These are phyloP conservation scores for Sordariomycetes sp. DNA, from an alignment of 2,329 filamentous ascomycete species.

Conservation along the genomic window DNA sequence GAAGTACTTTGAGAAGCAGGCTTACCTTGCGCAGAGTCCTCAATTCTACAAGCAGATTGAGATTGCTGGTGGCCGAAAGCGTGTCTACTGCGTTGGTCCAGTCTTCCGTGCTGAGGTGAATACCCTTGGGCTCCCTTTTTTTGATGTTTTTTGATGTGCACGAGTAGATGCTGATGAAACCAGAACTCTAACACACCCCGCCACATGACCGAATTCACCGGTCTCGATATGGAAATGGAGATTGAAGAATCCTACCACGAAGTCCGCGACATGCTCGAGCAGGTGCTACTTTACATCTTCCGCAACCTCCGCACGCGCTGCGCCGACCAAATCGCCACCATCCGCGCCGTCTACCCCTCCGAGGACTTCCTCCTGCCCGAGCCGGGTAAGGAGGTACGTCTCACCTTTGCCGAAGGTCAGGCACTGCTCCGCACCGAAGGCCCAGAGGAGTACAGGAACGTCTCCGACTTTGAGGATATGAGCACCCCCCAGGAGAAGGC, in stretches of 20 bases:
- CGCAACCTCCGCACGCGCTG: constrained; percentile 60
- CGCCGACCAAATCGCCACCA: constrained; percentile 60
- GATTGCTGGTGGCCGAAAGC: constrained; percentile 69
- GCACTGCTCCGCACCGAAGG: constrained; percentile 69
- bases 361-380: constrained; percentile 70
- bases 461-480: constrained; percentile 71
- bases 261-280: constrained; percentile 63
- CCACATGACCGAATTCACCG: constrained; percentile 51
- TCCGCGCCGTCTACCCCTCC: constrained; percentile 67
- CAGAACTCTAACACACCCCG: constrained; percentile 2
- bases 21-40: constrained; percentile 70
- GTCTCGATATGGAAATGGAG: constrained; percentile 85
- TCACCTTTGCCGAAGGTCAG: constrained; percentile 72
- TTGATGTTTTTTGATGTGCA: too few relatives aligned
- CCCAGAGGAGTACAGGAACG: constrained; percentile 54
- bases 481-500: constrained; percentile 76
- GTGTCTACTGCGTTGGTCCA: constrained; percentile 69
- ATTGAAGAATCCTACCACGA: constrained; percentile 73
- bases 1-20: constrained; percentile 79
- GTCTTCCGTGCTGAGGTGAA: constrained; percentile 63
- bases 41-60: constrained; percentile 86
- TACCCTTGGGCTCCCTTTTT: too few relatives aligned
- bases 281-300: constrained; percentile 72
- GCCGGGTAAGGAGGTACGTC: constrained; percentile 63
- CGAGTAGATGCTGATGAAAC: too few relatives aligned